Conservation (phyloP, 2,329 filamentous ascomycete species). For the Verticillium tricorpus region DNA sequence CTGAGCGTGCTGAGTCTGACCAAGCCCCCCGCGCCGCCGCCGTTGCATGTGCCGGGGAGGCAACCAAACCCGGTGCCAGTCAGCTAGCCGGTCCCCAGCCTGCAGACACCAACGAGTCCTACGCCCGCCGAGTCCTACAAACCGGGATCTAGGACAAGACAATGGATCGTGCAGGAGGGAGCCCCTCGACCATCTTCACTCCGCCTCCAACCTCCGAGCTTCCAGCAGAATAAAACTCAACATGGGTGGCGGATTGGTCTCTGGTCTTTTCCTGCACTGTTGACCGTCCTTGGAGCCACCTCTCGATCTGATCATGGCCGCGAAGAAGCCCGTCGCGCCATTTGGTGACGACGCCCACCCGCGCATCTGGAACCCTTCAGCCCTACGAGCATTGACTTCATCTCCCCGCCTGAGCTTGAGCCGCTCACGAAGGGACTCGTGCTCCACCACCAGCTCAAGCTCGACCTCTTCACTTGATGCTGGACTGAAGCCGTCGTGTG, state of each 20-base stretch:
- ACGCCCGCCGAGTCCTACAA: background rate
- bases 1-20: background rate
- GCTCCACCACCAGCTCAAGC: slow-evolving; percentile 17
- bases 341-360: slow-evolving; percentile 19
- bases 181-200: background rate
- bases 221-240: slow-evolving; percentile 9
- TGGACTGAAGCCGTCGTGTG: slow-evolving; percentile 20
- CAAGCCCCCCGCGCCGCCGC: background rate
- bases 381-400: slow-evolving; percentile 26
- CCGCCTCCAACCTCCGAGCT: background rate
- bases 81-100: background rate
- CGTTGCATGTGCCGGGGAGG: background rate
- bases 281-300: slow-evolving; percentile 3
- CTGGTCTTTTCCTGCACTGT: slow-evolving; percentile 4
- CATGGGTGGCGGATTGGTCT: slow-evolving; percentile 9
- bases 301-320: slow-evolving; percentile 19
- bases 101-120: background rate
- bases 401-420: slow-evolving; percentile 26
- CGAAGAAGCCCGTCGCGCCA: slow-evolving; percentile 21
- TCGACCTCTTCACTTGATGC: slow-evolving; percentile 16
- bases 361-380: slow-evolving; percentile 21
- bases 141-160: background rate
- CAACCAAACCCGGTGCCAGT: background rate
- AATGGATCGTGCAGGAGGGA: background rate
- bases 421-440: slow-evolving; percentile 24